Evolutionary conservation across 2,329 filamentous ascomycete genomes (phyloP), one percentile per base, ranked within the genome.

Genomic region (Neophaeococcomyces mojaviensis): DNA sequence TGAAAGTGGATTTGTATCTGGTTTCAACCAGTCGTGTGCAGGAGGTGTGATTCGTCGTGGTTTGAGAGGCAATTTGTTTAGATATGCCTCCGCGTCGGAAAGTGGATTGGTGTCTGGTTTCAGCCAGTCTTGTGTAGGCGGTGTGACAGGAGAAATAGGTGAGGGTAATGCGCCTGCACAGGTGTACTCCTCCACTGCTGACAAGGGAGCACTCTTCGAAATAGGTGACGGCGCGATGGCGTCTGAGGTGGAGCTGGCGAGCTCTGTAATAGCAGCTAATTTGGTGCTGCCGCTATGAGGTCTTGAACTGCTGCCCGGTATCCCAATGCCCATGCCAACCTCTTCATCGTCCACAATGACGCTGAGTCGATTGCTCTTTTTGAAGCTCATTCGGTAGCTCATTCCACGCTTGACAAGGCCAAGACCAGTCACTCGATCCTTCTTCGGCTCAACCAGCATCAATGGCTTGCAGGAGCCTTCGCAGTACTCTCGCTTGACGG

Each of bases 391-490:
- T 3, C 41, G 31, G 13, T 44, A 36, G 41, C 32, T 37, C 3
- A 44, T 19, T 2, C 41, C 41, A n/a, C 33, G 19, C 24, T 37
- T 44, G 18, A 37, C 33, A 19, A 44, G 24, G 12, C 41, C 41
- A 7, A 44, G 33, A 16, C 41, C 41, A 37, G 32, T 44, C 22
- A 37, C 41, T 3, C 41, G 41, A 7, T 44, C 41, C 18, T 24
- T 36, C 28, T 22, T 36, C 12, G 41, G 22, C 20, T 44, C 32
- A 30, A 44, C 33, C 7, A 44, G 33, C 30, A 44, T 13, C 7
- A 44, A 18, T 6, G 41, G 48, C 16, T 48, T 47, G 46, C 54
- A 56, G 36, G 51, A 47, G 4, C 54, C 54, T 20, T 53, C 49
- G 33, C 54, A 56, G 28, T 50, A 50, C 3, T 46, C 39, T 26